Evolutionary conservation across 768 basidiomycete species (phyloP).

Genomic region (Lentinula sp.): DNA sequence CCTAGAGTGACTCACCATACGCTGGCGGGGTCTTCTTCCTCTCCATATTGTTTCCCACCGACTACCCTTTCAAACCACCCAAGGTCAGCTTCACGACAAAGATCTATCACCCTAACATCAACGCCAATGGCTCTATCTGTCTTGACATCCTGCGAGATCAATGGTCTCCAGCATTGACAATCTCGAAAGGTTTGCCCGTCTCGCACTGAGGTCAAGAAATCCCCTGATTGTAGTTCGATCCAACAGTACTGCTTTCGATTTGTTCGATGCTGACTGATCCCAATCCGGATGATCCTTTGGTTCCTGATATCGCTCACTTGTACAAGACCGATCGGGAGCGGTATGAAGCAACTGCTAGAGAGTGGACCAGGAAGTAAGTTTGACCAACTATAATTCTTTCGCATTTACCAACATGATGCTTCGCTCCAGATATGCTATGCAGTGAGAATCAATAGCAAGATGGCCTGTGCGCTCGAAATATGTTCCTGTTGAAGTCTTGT

Average conservation of each 20-base stretch:
- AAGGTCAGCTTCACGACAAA: slow-evolving; percentile 99
- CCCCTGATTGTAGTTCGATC: not conserved
- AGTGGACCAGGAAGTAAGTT: slow-evolving; percentile 98
- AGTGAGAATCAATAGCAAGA: slow-evolving; percentile 14
- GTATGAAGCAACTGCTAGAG: slow-evolving; percentile 96
- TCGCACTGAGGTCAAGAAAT: not conserved
- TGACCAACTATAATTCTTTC: not conserved
- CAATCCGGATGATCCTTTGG: slow-evolving; percentile 97
- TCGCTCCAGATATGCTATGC: slow-evolving; percentile 45
- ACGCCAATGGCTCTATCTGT: slow-evolving; percentile 98
- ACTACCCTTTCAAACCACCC: slow-evolving; percentile 99
- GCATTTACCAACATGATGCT: not conserved
- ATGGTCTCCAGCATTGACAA: slow-evolving; percentile 98
- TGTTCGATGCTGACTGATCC: slow-evolving; percentile 99
- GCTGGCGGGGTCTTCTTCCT: slow-evolving; percentile 99
- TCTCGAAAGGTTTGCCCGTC: slow-evolving; percentile 80
- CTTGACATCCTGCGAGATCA: slow-evolving; percentile 98
- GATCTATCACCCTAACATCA: slow-evolving; percentile 99
- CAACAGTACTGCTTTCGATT: slow-evolving; percentile 89
- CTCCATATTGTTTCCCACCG: slow-evolving; percentile 88
- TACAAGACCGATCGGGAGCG: slow-evolving; percentile 99
- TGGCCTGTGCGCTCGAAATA: not conserved
- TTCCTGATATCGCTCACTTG: slow-evolving; percentile 96
- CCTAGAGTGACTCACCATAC: slow-evolving; percentile 93
- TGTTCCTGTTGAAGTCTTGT: not conserved